phyloP scores from a whole-genome alignment of 768 basidiomycete genomes.

The Exsudoporus frostii region DNA sequence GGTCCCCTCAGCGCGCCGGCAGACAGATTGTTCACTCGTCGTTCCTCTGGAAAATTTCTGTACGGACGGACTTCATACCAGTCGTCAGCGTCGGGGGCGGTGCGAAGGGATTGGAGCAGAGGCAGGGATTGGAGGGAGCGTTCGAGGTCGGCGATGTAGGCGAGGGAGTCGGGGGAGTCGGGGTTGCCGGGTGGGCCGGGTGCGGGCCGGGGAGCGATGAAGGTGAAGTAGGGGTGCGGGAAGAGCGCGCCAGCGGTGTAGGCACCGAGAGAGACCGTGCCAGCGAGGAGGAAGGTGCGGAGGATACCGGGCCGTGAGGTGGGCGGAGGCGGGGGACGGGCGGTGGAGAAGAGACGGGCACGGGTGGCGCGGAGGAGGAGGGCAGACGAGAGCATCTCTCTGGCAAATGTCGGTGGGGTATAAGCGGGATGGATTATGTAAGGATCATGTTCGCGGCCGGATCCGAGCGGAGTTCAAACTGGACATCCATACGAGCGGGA shows the following conservation, averaged over 20 bases:
- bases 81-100: conserved; percentile 45
- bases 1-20: conserved; percentile 86
- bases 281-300: conserved; percentile 17
- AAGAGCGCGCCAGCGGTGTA: conserved; percentile 63
- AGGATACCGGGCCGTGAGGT: conserved; percentile 6
- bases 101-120: conserved; percentile 50
- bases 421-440: conserved; percentile 8
- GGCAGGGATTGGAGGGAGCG: conserved; percentile 62
- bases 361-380: conserved; percentile 8
- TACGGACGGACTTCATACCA: conserved; percentile 86
- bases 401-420: no score
- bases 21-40: conserved; percentile 78
- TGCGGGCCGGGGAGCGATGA: conserved; percentile 74
- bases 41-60: conserved; percentile 60
- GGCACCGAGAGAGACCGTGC: conserved; percentile 25
- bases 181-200: conserved; percentile 60
- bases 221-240: conserved; percentile 60
- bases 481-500: neutral
- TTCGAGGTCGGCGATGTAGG: conserved; percentile 63
- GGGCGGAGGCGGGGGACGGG: neutral
- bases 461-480: conserved; percentile 24
- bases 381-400: conserved; percentile 1
- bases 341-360: conserved; percentile 20
- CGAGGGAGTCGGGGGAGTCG: conserved; percentile 54
- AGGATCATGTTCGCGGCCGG: conserved; percentile 2